phyloP scores from a whole-genome alignment of 805 yeast genomes.

The Yueomyces sp. region DNA sequence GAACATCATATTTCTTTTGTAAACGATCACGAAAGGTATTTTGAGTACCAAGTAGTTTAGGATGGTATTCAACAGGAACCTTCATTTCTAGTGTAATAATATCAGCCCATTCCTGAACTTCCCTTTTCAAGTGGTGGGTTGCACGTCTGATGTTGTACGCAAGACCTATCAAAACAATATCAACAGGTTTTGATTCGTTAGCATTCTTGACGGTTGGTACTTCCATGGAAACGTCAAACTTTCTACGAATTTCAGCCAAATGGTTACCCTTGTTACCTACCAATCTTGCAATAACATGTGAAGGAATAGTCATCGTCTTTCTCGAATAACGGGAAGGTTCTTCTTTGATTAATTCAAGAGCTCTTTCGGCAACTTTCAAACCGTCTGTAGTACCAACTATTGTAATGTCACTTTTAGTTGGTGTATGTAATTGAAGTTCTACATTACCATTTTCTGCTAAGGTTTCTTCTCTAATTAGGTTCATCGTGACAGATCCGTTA shows the following conservation, averaged over 20 bases:
- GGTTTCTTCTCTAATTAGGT: constrained; percentile 24
- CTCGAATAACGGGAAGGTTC: constrained; percentile 19
- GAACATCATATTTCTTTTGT: constrained; percentile 76
- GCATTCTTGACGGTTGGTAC: constrained; percentile 39
- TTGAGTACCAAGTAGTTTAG: constrained; percentile 68
- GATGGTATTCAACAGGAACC: constrained; percentile 68
- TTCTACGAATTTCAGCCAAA: constrained; percentile 52
- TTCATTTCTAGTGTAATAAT: constrained; percentile 51
- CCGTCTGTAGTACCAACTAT: constrained; percentile 59
- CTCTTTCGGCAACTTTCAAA: constrained; percentile 33
- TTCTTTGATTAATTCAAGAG: constrained; percentile 17
- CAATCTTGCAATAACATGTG: constrained; percentile 54
- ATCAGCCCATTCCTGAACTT: constrained; percentile 71
- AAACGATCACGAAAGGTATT: constrained; percentile 73
- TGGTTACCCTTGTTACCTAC: constrained; percentile 84
- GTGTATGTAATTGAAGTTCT: constrained; percentile 36
- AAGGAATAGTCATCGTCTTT: constrained; percentile 46
- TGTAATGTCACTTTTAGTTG: constrained; percentile 39
- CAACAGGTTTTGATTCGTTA: constrained; percentile 22
- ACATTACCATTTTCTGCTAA: constrained; percentile 23
- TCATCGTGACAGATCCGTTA: constrained; percentile 7
- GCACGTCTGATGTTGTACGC: constrained; percentile 69
- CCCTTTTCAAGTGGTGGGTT: constrained; percentile 38
- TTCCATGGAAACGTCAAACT: constrained; percentile 65
- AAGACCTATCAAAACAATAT: constrained; percentile 58